Conservation (phyloP, 2,329 filamentous ascomycete species). For the Aspergillus carbonarius region DNA sequence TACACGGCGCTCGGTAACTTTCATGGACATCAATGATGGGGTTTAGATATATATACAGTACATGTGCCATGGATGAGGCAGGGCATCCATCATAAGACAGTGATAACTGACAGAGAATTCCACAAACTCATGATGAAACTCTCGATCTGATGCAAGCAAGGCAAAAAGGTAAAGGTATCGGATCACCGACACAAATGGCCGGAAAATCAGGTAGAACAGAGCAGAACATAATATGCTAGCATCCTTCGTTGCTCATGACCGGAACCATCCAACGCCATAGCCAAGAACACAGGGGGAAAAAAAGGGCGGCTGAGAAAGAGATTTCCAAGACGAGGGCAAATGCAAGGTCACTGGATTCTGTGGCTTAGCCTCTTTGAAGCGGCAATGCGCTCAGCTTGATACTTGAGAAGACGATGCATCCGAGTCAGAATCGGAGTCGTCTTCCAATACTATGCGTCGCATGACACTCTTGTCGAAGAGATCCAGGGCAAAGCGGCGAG, state of each 20-base stretch:
- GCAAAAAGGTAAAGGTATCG: background rate
- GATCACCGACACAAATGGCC: background rate
- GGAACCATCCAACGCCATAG: slow-evolving; percentile 15
- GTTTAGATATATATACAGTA: slow-evolving; percentile 11
- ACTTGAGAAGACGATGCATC: slow-evolving; percentile 31
- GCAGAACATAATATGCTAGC: slow-evolving; percentile 12
- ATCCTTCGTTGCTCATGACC: slow-evolving; percentile 19
- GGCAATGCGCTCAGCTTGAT: slow-evolving; percentile 14
- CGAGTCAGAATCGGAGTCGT: slow-evolving; percentile 53
- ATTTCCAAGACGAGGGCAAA: background rate
- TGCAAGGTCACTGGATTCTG: background rate
- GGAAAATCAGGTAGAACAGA: slow-evolving; percentile 3
- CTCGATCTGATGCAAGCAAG: background rate
- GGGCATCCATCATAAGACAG: background rate
- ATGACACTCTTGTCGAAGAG: slow-evolving; percentile 90
- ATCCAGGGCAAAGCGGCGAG: slow-evolving; percentile 87
- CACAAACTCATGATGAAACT: background rate
- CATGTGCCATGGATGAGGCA: background rate
- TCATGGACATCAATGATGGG: background rate
- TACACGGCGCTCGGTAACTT: background rate
- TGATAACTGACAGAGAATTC: background rate
- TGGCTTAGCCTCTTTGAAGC: background rate
- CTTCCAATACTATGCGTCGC: slow-evolving; percentile 77
- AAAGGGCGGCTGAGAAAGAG: background rate
- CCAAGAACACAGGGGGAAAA: slow-evolving; percentile 3